Percentiles rank a stretch among this genome's conserved stretches.
phyloP scores from a whole-genome alignment of 192 early-diverging fungal species.

The Coemansia interrupta region DNA sequence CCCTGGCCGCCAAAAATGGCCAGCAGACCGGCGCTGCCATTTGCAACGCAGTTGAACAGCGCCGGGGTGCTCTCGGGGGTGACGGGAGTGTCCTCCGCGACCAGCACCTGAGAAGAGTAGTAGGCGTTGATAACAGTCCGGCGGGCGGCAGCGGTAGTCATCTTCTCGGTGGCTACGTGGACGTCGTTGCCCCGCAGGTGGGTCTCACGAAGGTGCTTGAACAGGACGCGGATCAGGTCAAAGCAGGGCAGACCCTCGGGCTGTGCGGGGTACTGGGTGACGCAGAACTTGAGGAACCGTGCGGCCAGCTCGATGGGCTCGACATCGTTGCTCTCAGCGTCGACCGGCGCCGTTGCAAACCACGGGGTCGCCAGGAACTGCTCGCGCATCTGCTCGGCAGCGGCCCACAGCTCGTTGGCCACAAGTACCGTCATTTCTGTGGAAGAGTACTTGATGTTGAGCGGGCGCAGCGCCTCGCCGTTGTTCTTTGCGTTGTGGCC shows the following conservation, averaged over 20 bases:
- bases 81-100: constrained; percentile 40
- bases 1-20: constrained; percentile 97
- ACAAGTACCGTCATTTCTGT: constrained; percentile 80
- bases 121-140: constrained; percentile 69
- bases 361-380: constrained; percentile 56
- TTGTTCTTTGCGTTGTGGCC: constrained; percentile 36
- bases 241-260: constrained; percentile 56
- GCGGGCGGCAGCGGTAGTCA: constrained; percentile 55
- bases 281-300: constrained; percentile 68
- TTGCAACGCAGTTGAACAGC: constrained; percentile 63
- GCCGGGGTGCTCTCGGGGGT: constrained; percentile 52
- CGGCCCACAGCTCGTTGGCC: constrained; percentile 81
- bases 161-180: constrained; percentile 67
- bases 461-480: constrained; percentile 61
- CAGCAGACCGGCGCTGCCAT: constrained; percentile 63
- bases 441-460: constrained; percentile 73
- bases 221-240: constrained; percentile 68
- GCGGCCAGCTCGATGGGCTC: constrained; percentile 70
- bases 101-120: constrained; percentile 68
- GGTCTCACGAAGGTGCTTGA: constrained; percentile 67
- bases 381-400: constrained; percentile 82
- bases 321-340: constrained; percentile 58
- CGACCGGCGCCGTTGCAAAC: constrained; percentile 40
- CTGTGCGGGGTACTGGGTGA: constrained; percentile 39
- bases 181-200: constrained; percentile 81